phyloP scores from a whole-genome alignment of 1,139 yeast genomes.

The Diutina rugosa region DNA sequence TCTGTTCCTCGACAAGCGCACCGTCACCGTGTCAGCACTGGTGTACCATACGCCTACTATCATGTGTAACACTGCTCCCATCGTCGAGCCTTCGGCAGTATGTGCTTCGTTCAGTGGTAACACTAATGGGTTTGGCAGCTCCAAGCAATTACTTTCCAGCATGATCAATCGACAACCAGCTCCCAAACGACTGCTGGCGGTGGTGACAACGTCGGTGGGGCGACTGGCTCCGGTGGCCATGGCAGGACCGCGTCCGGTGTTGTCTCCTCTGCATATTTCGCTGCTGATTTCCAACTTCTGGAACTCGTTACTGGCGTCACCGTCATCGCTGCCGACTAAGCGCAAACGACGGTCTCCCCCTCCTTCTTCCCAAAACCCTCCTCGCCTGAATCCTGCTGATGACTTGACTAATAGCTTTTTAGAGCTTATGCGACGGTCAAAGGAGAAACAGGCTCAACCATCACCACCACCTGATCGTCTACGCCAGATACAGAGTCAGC shows the following conservation, averaged over 20 bases:
- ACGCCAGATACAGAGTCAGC: background rate
- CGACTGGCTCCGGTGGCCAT: background rate
- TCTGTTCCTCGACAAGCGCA: background rate
- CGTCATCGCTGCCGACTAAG: background rate
- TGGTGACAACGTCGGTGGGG: background rate
- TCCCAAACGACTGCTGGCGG: background rate
- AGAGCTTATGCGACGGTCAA: background rate
- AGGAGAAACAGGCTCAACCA: background rate
- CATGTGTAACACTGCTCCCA: background rate
- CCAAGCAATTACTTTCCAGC: background rate
- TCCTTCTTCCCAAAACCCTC: background rate
- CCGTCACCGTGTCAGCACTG: background rate
- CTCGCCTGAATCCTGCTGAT: background rate
- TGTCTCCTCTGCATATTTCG: background rate
- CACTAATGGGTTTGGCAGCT: background rate
- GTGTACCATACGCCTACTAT: background rate
- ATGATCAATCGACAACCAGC: background rate
- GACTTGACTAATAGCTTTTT: background rate
- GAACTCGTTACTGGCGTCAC: background rate
- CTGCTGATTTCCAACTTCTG: background rate
- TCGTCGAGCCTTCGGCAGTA: background rate
- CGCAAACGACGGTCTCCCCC: background rate
- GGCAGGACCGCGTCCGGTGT: background rate
- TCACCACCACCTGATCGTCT: background rate
- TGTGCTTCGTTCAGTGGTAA: background rate